phyloP scores from a whole-genome alignment of 352 stramenopile genomes.

The Phytophthora ramorum region DNA sequence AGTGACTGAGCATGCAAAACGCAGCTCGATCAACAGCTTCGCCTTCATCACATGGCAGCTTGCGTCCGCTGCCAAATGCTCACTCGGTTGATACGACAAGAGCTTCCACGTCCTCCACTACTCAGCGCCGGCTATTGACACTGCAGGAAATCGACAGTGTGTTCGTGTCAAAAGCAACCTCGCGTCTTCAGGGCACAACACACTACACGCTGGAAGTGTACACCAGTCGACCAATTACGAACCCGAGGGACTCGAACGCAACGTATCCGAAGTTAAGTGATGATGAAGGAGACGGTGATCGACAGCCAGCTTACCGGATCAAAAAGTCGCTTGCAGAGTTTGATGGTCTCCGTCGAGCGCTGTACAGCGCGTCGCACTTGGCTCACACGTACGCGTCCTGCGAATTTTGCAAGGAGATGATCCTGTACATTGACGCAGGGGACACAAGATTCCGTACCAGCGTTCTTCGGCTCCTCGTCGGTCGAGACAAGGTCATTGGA shows the following conservation, averaged over 20 bases:
- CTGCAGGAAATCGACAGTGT: conserved; percentile 30
- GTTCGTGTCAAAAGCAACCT: conserved; percentile 16
- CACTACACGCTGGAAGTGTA: conserved; percentile 32
- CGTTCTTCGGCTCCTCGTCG: conserved; percentile 16
- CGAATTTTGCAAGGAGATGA: conserved; percentile 45
- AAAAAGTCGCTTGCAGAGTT: conserved; percentile 36
- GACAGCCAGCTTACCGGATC: conserved; percentile 15
- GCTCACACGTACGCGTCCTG: conserved; percentile 37
- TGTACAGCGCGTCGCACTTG: conserved; percentile 31
- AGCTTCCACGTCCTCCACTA: neutral
- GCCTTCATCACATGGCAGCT: no score
- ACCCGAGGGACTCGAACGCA: conserved; percentile 1
- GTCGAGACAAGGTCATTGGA: conserved; percentile 26
- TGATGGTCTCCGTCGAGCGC: conserved; percentile 25
- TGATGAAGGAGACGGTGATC: neutral
- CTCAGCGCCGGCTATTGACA: conserved; percentile 11
- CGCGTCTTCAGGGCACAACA: conserved; percentile 22
- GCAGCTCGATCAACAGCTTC: conserved; percentile 3
- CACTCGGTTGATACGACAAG: neutral
- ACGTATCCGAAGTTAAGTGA: conserved; percentile 6
- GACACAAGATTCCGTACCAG: conserved; percentile 24
- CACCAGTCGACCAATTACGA: neutral
- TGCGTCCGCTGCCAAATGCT: neutral
- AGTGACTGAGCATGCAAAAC: conserved; percentile 17
- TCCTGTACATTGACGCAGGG: conserved; percentile 29